Conservation (phyloP, 441 rosid species). For the Erodium texanum region DNA sequence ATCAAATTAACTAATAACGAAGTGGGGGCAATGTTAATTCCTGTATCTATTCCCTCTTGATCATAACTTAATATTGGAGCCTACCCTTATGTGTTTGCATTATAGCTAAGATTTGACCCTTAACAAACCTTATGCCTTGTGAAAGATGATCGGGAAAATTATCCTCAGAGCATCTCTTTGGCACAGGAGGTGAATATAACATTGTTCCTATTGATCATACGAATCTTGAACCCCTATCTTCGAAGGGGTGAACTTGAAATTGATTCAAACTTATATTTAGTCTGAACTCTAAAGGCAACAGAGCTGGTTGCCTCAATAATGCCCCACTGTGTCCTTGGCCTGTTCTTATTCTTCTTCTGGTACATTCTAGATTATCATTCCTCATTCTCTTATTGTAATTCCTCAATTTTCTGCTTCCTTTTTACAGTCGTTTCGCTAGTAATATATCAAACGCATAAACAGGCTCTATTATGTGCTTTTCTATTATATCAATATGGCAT, state of each 20-base stretch:
- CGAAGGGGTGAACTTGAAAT: background rate
- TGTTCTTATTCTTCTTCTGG: no score
- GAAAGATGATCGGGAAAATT: background rate
- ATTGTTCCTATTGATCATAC: background rate
- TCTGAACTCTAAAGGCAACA: background rate
- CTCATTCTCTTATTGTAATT: background rate
- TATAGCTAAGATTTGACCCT: background rate
- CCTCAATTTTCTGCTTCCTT: background rate
- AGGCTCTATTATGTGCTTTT: background rate
- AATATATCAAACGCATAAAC: background rate
- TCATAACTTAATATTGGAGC: background rate
- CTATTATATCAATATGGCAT: background rate
- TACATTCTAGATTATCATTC: background rate
- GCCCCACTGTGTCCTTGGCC: no score
- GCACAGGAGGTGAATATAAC: background rate
- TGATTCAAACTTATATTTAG: background rate
- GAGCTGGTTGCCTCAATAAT: background rate
- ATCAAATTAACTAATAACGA: background rate
- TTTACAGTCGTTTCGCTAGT: background rate
- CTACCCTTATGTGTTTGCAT: background rate
- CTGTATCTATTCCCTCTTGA: background rate
- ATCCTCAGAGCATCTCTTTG: background rate
- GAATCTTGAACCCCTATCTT: no score
- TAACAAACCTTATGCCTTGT: background rate
- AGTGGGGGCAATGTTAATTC: background rate